Percentiles rank a stretch among this genome's conserved stretches.
Conservation (phyloP, 2,329 filamentous ascomycete species). For the Fusarium torulosum region DNA sequence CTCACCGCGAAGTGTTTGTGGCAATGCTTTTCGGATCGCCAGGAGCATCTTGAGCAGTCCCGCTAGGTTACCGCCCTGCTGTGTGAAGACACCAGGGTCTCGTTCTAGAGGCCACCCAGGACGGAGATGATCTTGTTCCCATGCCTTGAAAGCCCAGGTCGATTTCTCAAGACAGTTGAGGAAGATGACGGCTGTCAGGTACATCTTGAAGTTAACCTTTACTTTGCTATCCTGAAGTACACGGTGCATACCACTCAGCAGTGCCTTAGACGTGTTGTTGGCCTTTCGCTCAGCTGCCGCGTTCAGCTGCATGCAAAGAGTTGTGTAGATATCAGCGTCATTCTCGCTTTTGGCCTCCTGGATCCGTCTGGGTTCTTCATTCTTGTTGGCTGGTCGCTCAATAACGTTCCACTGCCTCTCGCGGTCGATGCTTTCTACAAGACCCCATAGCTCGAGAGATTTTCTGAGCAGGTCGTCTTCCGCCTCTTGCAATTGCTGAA, state of each 20-base stretch:
- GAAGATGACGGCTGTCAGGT: constrained; percentile 71
- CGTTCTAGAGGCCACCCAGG: constrained; percentile 71
- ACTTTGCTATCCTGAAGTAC: constrained; percentile 71
- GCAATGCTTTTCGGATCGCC: constrained; percentile 70
- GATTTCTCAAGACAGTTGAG: constrained; percentile 76
- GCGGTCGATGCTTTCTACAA: constrained; percentile 74
- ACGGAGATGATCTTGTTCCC: constrained; percentile 72
- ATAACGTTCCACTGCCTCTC: constrained; percentile 72
- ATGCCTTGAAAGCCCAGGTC: constrained; percentile 76
- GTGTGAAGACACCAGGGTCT: constrained; percentile 67
- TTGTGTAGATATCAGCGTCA: constrained; percentile 69
- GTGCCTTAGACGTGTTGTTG: constrained; percentile 67
- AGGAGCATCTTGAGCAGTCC: constrained; percentile 72
- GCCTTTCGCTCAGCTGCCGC: constrained; percentile 74
- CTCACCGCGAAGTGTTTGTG: constrained; percentile 61
- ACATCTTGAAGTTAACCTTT: constrained; percentile 71
- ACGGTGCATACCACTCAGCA: constrained; percentile 72
- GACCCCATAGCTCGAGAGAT: constrained; percentile 73
- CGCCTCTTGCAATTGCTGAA: constrained; percentile 59
- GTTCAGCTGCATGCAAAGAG: constrained; percentile 73
- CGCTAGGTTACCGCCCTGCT: constrained; percentile 70
- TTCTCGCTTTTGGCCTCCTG: constrained; percentile 62
- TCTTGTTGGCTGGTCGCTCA: constrained; percentile 59
- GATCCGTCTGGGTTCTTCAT: constrained; percentile 60
- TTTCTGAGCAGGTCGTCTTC: constrained; percentile 68